phyloP scores from a whole-genome alignment of 2,329 filamentous ascomycete genomes.

The Penicillium sp. region DNA sequence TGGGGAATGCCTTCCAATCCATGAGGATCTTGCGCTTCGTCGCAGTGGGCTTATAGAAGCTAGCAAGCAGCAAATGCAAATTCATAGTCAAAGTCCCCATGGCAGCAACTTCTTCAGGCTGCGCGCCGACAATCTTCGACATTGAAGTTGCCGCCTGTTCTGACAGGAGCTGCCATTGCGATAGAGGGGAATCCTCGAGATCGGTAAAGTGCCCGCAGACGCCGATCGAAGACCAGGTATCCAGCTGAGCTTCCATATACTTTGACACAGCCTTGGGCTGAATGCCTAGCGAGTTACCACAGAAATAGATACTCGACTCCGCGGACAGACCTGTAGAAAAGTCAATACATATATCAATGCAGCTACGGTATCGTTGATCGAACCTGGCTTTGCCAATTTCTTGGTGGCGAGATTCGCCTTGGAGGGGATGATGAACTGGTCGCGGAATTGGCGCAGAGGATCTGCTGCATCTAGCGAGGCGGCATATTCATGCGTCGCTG shows the following conservation, averaged over 20 bases:
- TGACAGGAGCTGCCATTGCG: conserved; percentile 75
- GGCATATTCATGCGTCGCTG: conserved; percentile 41
- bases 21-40: conserved; percentile 73
- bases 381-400: conserved; percentile 51
- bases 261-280: conserved; percentile 70
- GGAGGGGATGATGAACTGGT: conserved; percentile 76
- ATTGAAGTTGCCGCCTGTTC: conserved; percentile 71
- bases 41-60: conserved; percentile 73
- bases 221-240: conserved; percentile 80
- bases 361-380: background rate
- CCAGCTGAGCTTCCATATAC: conserved; percentile 70
- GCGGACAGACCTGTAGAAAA: conserved; percentile 33
- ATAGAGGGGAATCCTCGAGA: conserved; percentile 66
- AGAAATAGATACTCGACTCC: conserved; percentile 68
- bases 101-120: conserved; percentile 71
- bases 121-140: conserved; percentile 72
- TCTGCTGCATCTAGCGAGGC: conserved; percentile 62
- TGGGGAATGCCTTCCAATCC: conserved; percentile 86
- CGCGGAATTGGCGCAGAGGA: conserved; percentile 60
- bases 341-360: conserved; percentile 11
- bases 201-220: conserved; percentile 79
- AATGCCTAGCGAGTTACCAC: conserved; percentile 83
- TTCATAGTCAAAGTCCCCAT: conserved; percentile 87
- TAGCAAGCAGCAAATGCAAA: conserved; percentile 76
- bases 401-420: conserved; percentile 70